phyloP scores from a whole-genome alignment of 495 filamentous ascomycete species.

The Xylaria sp. region DNA sequence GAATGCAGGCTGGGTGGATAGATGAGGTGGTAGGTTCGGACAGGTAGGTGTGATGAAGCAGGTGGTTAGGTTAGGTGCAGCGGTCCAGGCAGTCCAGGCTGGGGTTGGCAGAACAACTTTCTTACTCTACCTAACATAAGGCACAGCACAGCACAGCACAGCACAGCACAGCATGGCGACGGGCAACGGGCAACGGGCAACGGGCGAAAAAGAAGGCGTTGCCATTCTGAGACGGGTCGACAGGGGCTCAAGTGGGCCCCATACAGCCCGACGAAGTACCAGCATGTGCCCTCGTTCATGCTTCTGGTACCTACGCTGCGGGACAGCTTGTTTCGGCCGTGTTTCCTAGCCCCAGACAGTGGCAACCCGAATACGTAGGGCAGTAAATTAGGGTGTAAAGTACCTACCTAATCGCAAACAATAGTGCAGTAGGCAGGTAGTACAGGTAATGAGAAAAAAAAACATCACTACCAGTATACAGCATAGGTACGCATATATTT shows the following conservation, averaged over 20 bases:
- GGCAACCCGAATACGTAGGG: conserved; percentile 3
- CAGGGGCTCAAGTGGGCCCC: conserved; percentile 13
- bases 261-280: conserved; percentile 19
- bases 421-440: too few relatives aligned
- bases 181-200: too few relatives aligned
- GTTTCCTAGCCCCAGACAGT: background rate
- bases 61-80: background rate
- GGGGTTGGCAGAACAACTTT: conserved; percentile 24
- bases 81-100: conserved; percentile 12
- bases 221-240: conserved; percentile 21
- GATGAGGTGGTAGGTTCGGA: conserved; percentile 16
- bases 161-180: background rate
- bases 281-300: background rate
- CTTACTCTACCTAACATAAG: too few relatives aligned
- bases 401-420: background rate
- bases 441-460: background rate
- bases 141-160: too few relatives aligned
- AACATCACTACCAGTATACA: too few relatives aligned
- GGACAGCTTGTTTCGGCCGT: conserved; percentile 12
- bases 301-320: conserved; percentile 15
- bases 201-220: conserved; percentile 17
- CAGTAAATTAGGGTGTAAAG: background rate
- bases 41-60: conserved; percentile 13
- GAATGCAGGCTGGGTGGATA: conserved; percentile 14
- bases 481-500: too few relatives aligned